Evolutionary conservation across 176 grass and related monocot genomes (phyloP).

Genomic region (Carex scoparia): DNA sequence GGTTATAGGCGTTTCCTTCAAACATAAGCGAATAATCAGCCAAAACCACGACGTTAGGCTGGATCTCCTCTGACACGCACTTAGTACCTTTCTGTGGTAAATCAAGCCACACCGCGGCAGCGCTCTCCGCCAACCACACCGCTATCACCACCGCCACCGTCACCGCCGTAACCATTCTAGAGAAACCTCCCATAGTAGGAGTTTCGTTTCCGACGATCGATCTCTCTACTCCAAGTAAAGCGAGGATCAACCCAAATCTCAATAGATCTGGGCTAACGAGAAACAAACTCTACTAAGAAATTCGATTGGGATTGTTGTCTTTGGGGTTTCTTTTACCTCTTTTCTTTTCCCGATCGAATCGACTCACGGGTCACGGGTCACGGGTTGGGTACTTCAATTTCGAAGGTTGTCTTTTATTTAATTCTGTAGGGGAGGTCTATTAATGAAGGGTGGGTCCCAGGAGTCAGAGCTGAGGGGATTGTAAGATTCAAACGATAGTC

Average conservation of each 20-base stretch:
- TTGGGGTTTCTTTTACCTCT: neutral
- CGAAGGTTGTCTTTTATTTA: neutral
- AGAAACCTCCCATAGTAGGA: neutral
- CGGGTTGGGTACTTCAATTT: neutral
- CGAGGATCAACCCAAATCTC: neutral
- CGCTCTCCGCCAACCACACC: conserved; percentile 17
- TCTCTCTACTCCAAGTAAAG: neutral
- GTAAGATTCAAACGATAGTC: too few relatives aligned
- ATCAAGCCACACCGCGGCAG: conserved; percentile 68
- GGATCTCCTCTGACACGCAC: conserved; percentile 98
- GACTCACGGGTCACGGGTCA: neutral
- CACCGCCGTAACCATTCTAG: conserved; percentile 12
- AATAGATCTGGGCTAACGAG: conserved; percentile 10
- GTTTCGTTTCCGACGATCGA: neutral
- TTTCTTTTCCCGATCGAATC: neutral
- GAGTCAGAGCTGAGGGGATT: neutral
- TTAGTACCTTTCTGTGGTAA: conserved; percentile 71
- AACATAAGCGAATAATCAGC: conserved; percentile 69
- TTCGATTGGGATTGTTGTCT: neutral
- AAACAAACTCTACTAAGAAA: neutral
- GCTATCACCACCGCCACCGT: conserved; percentile 4
- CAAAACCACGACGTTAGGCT: conserved; percentile 80
- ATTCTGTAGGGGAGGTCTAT: neutral
- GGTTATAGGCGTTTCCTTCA: conserved; percentile 42
- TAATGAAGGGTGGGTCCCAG: neutral